phyloP scores from a whole-genome alignment of 495 filamentous ascomycete genomes.

The Acidiella bohemica region DNA sequence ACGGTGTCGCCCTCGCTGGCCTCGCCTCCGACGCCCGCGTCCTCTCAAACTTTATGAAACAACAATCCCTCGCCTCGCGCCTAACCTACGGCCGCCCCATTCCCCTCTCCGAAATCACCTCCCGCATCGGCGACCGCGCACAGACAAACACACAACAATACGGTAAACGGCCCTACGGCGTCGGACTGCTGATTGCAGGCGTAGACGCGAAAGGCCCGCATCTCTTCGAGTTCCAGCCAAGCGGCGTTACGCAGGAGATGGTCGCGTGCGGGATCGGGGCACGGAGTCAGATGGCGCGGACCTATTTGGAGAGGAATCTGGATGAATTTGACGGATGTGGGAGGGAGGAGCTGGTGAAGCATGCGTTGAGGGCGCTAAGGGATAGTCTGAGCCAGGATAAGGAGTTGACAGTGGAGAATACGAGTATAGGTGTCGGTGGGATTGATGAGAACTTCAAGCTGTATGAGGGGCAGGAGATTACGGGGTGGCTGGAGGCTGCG shows the following conservation, averaged over 20 bases:
- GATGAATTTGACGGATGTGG: constrained; percentile 59
- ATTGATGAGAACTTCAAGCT: constrained; percentile 67
- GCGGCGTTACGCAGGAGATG: constrained; percentile 94
- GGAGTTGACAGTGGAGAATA: constrained; percentile 92
- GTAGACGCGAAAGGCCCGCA: constrained; percentile 88
- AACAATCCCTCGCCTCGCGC: constrained; percentile 87
- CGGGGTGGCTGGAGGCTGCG: constrained; percentile 45
- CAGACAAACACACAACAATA: constrained; percentile 97
- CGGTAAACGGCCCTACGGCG: constrained; percentile 91
- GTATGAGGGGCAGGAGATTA: constrained; percentile 78
- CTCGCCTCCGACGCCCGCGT: constrained; percentile 97
- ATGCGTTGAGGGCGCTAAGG: constrained; percentile 84
- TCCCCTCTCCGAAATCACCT: constrained; percentile 71
- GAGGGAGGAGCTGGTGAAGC: constrained; percentile 75
- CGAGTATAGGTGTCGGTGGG: constrained; percentile 61
- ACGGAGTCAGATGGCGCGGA: constrained; percentile 89
- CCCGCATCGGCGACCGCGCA: constrained; percentile 85
- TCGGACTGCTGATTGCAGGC: constrained; percentile 83
- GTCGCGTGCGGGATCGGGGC: constrained; percentile 88
- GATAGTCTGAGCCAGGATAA: constrained; percentile 94
- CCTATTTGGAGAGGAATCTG: constrained; percentile 84
- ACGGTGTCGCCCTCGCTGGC: constrained; percentile 89
- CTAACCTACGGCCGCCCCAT: constrained; percentile 92
- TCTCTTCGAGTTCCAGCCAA: constrained; percentile 96
- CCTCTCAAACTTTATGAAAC: constrained; percentile 99